phyloP scores from a whole-genome alignment of 2,329 filamentous ascomycete species.

The Passalora sequoiae region DNA sequence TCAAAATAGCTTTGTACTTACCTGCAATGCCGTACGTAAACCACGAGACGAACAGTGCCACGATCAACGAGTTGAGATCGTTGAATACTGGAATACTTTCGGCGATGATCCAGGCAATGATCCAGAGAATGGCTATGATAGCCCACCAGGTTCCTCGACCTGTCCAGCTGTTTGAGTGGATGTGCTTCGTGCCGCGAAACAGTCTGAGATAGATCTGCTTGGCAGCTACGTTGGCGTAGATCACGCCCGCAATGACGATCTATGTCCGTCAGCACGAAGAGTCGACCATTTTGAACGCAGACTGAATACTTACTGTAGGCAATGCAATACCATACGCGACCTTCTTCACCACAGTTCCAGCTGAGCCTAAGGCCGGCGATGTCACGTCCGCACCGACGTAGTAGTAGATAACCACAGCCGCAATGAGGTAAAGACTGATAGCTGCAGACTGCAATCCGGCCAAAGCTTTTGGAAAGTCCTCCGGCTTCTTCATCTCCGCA shows the following conservation, averaged over 20 bases:
- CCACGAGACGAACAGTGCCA: slow-evolving; percentile 59
- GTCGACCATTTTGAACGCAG: no score
- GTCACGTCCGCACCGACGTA: slow-evolving; percentile 58
- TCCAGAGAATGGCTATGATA: slow-evolving; percentile 54
- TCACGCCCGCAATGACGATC: slow-evolving; percentile 64
- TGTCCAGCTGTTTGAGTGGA: slow-evolving; percentile 32
- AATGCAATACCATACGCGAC: slow-evolving; percentile 63
- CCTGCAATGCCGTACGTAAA: slow-evolving; percentile 38
- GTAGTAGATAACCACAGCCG: slow-evolving; percentile 61
- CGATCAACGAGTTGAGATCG: slow-evolving; percentile 58
- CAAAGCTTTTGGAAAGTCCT: slow-evolving; percentile 59
- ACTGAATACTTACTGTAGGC: slow-evolving; percentile 50
- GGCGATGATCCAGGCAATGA: slow-evolving; percentile 62
- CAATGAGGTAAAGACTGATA: slow-evolving; percentile 58
- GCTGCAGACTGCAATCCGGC: slow-evolving; percentile 56
- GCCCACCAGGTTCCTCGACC: slow-evolving; percentile 54
- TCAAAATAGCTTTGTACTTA: background rate
- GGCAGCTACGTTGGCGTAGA: slow-evolving; percentile 61
- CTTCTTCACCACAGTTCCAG: slow-evolving; percentile 52
- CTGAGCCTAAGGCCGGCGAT: slow-evolving; percentile 61
- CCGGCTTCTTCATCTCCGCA: slow-evolving; percentile 58
- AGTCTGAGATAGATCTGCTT: slow-evolving; percentile 63
- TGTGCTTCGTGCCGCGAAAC: slow-evolving; percentile 52
- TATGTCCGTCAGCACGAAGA: no score
- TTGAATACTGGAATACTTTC: slow-evolving; percentile 68